These are phyloP conservation scores for Colletotrichum sp. DNA, from an alignment of 2,329 filamentous ascomycete species.

Conservation along the genomic window DNA sequence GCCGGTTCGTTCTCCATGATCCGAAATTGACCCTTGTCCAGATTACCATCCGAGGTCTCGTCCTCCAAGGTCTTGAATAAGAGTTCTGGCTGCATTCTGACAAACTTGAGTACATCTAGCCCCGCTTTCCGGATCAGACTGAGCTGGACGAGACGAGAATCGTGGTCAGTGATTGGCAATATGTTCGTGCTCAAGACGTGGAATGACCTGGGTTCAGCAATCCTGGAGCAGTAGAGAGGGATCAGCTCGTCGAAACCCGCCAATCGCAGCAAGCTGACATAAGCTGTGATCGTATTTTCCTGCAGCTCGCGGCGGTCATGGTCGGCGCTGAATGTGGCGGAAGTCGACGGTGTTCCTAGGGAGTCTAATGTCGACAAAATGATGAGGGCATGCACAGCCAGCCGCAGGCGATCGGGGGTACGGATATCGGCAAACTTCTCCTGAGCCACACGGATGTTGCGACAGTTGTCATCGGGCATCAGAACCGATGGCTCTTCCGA, in stretches of 20 bases:
- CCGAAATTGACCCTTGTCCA: conserved; percentile 50
- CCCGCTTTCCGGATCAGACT: conserved; percentile 76
- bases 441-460: conserved; percentile 38
- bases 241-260: conserved; percentile 78
- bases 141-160: conserved; percentile 72
- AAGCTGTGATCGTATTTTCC: conserved; percentile 80
- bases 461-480: conserved; percentile 11
- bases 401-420: conserved; percentile 69
- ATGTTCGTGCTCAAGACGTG: conserved; percentile 78
- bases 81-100: conserved; percentile 68
- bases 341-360: conserved; percentile 43
- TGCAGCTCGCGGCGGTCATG: conserved; percentile 52
- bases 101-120: conserved; percentile 75
- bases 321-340: conserved; percentile 38
- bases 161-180: conserved; percentile 70
- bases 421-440: conserved; percentile 58
- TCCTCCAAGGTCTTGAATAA: conserved; percentile 54
- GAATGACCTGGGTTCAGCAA: conserved; percentile 69
- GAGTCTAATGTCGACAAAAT: conserved; percentile 72
- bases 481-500: conserved; percentile 38
- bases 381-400: conserved; percentile 70
- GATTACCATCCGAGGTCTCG: conserved; percentile 26
- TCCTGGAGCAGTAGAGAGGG: conserved; percentile 85
- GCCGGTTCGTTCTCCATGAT: conserved; percentile 56
- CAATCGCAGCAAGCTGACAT: conserved; percentile 79